Base-by-base conservation (phyloP, 2,329 filamentous ascomycete species). In the Pyrenochaeta sp. region DNA sequence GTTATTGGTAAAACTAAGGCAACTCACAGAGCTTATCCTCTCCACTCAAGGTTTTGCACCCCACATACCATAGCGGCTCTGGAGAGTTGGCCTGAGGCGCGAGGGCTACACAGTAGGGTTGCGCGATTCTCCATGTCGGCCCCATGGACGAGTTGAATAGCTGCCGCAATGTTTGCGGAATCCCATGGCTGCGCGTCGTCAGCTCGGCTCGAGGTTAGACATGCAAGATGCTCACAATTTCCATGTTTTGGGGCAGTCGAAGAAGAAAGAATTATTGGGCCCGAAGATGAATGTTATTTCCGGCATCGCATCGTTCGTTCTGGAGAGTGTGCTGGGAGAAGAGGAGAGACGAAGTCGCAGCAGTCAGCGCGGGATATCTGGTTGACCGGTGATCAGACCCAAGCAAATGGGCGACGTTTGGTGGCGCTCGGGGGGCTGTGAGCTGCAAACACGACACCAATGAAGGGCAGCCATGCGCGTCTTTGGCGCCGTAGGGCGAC, bases 21-120 rank as follows among this genome's bases (percentile, higher is more conserved):
- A 31, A 71, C 71, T 66, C 41, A 74, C 72, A 71, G 29, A 73
- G 68, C 60, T 73, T 75, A 12, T 74, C 72, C 49, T 72, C 61
- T n/a, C 69, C 70, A 33, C 57, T 62, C 47, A 69, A 49, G 36
- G 68, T 70, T 49, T 69, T 73, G 37, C 64, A 70, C 12, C 68
- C 69, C 10, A 71, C 63, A 56, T 73, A 74, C 72, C 72, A 75
- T 12, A 74, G 52, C 31, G 70, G 65, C 51, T 73, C 72, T 14
- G 63, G 58, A 1, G 55, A 56, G 35, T 68, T 66, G 37, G 61
- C 45, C 39, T 58, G 63, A 42, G 71, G 71, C 10, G 69, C 72
- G 45, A 75, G 68, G 14, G 65, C 71, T 17, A 75, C 64, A 50
- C 67, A 73, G 33, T 68, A 73, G 4, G 71, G 71, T 40, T 73